Evolutionary conservation across 371 early-diverging fungal species (phyloP).

Genomic region (Rozella allomycis): DNA sequence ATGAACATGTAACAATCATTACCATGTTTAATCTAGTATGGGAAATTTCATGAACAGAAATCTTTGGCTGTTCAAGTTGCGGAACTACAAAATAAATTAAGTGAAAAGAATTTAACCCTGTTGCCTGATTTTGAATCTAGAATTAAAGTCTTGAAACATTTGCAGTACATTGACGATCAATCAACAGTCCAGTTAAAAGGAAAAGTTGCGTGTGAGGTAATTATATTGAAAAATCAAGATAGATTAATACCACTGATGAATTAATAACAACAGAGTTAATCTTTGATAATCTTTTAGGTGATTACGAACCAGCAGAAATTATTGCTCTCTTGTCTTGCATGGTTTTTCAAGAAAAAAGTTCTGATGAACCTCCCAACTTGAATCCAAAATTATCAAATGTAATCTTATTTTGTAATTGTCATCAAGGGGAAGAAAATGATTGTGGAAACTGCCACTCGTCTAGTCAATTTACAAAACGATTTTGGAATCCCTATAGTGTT

Average conservation of each 20-base stretch:
- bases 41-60: conserved; percentile 38
- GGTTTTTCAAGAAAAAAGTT: conserved; percentile 79
- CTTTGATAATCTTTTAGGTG: conserved; percentile 78
- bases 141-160: conserved; percentile 46
- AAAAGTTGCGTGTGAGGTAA: conserved; percentile 94
- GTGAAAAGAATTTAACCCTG: conserved; percentile 71
- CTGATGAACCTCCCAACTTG: background rate
- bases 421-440: conserved; percentile 4
- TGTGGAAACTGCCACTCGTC: conserved; percentile 31
- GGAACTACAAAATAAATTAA: conserved; percentile 46
- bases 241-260: conserved; percentile 84
- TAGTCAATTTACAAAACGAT: conserved; percentile 48
- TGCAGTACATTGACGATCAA: conserved; percentile 58
- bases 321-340: conserved; percentile 87
- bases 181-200: conserved; percentile 84
- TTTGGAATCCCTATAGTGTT: conserved; percentile 35
- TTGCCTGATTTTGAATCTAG: conserved; percentile 80
- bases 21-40: conserved; percentile 21
- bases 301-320: conserved; percentile 73
- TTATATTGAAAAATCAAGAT: conserved; percentile 1
- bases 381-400: background rate
- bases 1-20: conserved; percentile 37
- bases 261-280: conserved; percentile 92
- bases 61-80: conserved; percentile 41
- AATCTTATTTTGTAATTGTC: background rate